Evolutionary conservation across 164 flowering plant genomes (phyloP).

Genomic region (Echeveria elegans): DNA sequence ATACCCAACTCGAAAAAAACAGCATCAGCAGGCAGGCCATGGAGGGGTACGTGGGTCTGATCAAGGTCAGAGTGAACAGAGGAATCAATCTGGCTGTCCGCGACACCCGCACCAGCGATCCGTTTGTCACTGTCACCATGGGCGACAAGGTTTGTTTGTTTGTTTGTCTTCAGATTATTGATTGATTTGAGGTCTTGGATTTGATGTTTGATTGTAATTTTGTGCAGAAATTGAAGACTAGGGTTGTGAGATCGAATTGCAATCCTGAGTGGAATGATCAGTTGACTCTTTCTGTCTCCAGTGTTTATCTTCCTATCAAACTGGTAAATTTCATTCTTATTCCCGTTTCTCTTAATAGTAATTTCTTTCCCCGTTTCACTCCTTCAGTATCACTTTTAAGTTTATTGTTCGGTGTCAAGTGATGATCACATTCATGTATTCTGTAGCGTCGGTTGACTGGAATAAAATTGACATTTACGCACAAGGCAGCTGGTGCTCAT

Average conservation of each 20-base stretch:
- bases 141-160: not conserved
- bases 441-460: not conserved
- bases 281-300: constrained; percentile 1
- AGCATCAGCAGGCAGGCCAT: not conserved
- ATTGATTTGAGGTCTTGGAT: not conserved
- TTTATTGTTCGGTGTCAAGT: not conserved
- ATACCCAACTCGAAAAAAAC: not conserved
- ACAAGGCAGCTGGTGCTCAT: not conserved
- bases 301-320: not conserved
- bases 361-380: not conserved
- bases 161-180: not conserved
- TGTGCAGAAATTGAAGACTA: constrained; percentile 1
- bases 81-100: constrained; percentile 4
- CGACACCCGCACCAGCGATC: constrained; percentile 7
- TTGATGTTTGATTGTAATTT: not conserved
- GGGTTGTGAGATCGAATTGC: constrained; percentile 3
- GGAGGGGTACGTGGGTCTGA: not conserved
- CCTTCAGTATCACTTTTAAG: not conserved
- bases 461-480: not conserved
- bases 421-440: not conserved
- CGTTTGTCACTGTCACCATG: not conserved
- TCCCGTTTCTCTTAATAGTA: not conserved
- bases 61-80: not conserved
- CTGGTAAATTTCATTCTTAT: not conserved
- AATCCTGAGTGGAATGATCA: constrained; percentile 10